Evolutionary conservation across 2,329 filamentous ascomycete genomes (phyloP).

Genomic region (Diplodia scrobiculata): DNA sequence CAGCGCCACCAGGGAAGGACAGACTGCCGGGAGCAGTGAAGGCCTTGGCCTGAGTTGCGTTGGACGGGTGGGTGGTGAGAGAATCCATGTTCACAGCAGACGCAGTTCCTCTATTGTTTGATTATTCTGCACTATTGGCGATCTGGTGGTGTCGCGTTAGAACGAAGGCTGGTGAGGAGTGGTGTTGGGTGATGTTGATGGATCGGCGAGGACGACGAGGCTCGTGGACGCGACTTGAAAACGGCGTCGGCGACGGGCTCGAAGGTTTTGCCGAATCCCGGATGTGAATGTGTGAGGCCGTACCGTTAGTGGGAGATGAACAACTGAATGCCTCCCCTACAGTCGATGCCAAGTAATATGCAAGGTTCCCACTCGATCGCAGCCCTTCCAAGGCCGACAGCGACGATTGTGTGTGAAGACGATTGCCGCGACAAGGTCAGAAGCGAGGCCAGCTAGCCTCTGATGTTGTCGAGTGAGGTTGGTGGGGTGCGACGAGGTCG

Average conservation of each 20-base stretch:
- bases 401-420: constrained; percentile 34
- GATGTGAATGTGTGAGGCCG: constrained; percentile 37
- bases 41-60: constrained; percentile 88
- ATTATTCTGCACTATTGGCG: constrained; percentile 6
- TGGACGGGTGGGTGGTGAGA: constrained; percentile 88
- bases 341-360: constrained; percentile 49
- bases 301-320: constrained; percentile 82
- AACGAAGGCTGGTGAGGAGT: constrained; percentile 1
- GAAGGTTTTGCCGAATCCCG: constrained; percentile 26
- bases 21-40: constrained; percentile 88
- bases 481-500: not conserved
- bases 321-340: constrained; percentile 97
- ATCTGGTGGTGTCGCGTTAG: constrained; percentile 23
- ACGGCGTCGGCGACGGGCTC: constrained; percentile 20
- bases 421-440: constrained; percentile 35
- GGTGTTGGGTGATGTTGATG: not conserved
- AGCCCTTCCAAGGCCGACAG: constrained; percentile 32
- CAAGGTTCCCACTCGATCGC: constrained; percentile 30
- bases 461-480: constrained; percentile 32
- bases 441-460: constrained; percentile 50
- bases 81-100: constrained; percentile 69
- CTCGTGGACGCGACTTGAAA: constrained; percentile 7
- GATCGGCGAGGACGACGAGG: constrained; percentile 17
- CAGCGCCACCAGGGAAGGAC: constrained; percentile 78
- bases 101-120: constrained; percentile 4